These are phyloP conservation scores for Cornus kousa DNA, from an alignment of 148 eudicot species.

Conservation along the genomic window DNA sequence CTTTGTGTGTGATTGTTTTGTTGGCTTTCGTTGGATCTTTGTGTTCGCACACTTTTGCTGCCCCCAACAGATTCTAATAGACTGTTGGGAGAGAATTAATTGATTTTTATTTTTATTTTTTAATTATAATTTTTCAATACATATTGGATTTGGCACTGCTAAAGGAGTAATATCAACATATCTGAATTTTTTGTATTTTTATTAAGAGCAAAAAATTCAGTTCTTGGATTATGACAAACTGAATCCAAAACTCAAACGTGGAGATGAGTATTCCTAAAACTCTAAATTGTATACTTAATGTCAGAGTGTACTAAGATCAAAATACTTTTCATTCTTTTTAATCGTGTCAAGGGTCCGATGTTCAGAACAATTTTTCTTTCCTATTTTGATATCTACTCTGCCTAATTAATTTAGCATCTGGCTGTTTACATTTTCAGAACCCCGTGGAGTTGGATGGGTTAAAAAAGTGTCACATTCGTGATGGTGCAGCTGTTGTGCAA, in stretches of 20 bases:
- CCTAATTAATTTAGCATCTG: background rate
- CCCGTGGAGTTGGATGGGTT: constrained; percentile 87
- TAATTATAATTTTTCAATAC: no score
- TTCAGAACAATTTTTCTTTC: background rate
- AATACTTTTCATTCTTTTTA: background rate
- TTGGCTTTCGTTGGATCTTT: no score
- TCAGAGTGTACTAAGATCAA: background rate
- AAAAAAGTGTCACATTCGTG: constrained; percentile 81
- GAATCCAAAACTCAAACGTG: background rate
- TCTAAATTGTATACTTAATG: background rate
- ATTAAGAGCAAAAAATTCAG: background rate
- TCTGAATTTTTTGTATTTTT: background rate
- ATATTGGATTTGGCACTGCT: no score
- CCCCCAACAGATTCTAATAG: no score
- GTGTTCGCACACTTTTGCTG: no score
- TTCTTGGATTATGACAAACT: background rate
- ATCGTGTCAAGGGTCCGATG: background rate
- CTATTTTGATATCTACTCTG: background rate
- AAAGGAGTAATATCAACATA: no score
- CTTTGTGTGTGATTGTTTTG: no score
- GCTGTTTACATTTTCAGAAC: constrained; percentile 47
- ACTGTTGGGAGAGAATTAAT: no score
- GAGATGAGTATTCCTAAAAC: background rate
- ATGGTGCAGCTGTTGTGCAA: constrained; percentile 98
- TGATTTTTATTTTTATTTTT: no score